A percentile compares a stretch with the other conserved stretches of the same genome.
These are phyloP conservation scores for Endogone sp. DNA, from an alignment of 192 early-diverging fungal genomes.

Conservation along the genomic window DNA sequence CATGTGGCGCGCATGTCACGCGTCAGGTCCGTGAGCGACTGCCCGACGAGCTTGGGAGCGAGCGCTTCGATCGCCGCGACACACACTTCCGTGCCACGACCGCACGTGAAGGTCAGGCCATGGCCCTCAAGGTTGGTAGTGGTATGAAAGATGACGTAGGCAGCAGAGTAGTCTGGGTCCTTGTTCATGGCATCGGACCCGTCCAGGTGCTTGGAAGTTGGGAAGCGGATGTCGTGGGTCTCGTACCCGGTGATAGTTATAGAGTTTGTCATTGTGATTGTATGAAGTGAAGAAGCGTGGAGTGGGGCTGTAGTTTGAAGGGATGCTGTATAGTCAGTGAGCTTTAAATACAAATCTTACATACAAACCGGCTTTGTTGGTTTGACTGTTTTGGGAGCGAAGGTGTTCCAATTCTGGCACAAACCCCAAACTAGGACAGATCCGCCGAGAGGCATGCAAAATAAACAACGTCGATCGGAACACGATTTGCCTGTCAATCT, in stretches of 20 bases:
- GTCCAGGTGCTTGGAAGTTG: conserved; percentile 29
- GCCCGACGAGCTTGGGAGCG: conserved; percentile 26
- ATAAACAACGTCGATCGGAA: no score
- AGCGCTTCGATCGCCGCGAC: conserved; percentile 29
- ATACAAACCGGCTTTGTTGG: no score
- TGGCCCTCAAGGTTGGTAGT: conserved; percentile 22
- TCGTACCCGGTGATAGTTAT: conserved; percentile 30
- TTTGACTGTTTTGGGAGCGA: not conserved
- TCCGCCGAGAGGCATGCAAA: not conserved
- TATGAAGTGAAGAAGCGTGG: not conserved
- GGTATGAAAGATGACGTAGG: conserved; percentile 34
- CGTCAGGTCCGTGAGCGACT: conserved; percentile 15
- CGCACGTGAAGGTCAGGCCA: conserved; percentile 34
- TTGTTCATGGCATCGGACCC: conserved; percentile 42
- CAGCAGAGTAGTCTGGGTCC: conserved; percentile 38
- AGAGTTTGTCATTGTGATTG: conserved; percentile 2
- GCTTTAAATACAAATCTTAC: no score
- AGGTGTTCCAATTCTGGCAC: not conserved
- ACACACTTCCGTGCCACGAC: conserved; percentile 32
- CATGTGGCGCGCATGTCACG: conserved; percentile 28
- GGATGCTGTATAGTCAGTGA: no score
- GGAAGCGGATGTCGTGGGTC: conserved; percentile 34
- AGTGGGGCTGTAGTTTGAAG: not conserved
- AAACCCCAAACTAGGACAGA: not conserved
- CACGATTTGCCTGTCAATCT: not conserved